These are phyloP conservation scores for Oropetium thomaeum DNA, from an alignment of 176 grass and related monocot species.

Conservation along the genomic window DNA sequence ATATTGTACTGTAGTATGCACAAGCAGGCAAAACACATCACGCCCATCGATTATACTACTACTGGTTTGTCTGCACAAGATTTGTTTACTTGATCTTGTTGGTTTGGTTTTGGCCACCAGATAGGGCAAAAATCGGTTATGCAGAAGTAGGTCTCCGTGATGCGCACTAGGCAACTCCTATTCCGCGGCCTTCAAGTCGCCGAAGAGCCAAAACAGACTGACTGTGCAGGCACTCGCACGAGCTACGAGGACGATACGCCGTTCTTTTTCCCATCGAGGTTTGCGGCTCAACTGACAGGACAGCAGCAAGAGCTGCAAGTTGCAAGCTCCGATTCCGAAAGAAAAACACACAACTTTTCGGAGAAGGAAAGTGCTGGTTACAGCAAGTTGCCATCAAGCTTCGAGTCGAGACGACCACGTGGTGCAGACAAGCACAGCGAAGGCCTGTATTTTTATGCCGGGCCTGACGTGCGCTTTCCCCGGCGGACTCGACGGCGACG, in stretches of 20 bases:
- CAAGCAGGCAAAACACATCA: background rate
- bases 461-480: slow-evolving; percentile 16
- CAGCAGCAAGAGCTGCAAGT: background rate
- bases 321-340: background rate
- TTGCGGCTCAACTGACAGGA: background rate
- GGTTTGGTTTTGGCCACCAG: slow-evolving; percentile 1
- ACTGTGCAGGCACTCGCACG: background rate
- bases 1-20: background rate
- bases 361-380: background rate
- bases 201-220: slow-evolving; percentile 7
- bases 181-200: slow-evolving; percentile 11
- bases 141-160: background rate
- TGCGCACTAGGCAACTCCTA: background rate
- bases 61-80: slow-evolving; percentile 20
- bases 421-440: slow-evolving; percentile 16
- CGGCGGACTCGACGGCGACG: slow-evolving; percentile 23
- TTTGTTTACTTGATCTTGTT: slow-evolving; percentile 40
- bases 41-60: slow-evolving; percentile 6
- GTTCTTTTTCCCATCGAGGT: background rate
- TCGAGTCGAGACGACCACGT: slow-evolving; percentile 27
- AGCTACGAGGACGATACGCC: background rate
- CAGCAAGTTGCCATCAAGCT: slow-evolving; percentile 6
- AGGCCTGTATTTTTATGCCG: background rate
- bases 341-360: background rate
- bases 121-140: slow-evolving; percentile 18